These are phyloP conservation scores for Dionaea muscipula DNA, from an alignment of 179 eudicot genomes.

Conservation along the genomic window DNA sequence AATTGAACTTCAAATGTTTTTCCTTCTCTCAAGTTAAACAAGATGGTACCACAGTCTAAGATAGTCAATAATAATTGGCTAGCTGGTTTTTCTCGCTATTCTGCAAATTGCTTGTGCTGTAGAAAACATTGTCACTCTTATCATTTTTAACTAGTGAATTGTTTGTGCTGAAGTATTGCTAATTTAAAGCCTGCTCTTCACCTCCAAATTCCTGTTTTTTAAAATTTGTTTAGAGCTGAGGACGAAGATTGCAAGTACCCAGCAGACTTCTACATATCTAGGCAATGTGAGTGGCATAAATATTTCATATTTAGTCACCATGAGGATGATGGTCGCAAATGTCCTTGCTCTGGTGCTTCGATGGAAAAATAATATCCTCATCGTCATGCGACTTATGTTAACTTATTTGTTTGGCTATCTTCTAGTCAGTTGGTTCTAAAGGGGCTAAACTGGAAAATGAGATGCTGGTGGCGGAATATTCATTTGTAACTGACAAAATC, in stretches of 20 bases:
- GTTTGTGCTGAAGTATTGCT: too few relatives aligned
- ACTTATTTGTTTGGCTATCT: neutral
- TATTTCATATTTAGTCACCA: conserved; percentile 2
- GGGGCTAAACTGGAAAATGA: conserved; percentile 61
- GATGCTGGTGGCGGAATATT: conserved; percentile 64
- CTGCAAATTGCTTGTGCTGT: neutral
- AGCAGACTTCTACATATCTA: conserved; percentile 23
- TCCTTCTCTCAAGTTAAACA: too few relatives aligned
- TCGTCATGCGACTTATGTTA: neutral
- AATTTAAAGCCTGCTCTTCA: neutral
- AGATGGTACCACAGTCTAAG: too few relatives aligned
- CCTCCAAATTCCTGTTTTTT: neutral
- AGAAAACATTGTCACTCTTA: too few relatives aligned
- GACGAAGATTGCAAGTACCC: conserved; percentile 43
- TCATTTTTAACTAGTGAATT: too few relatives aligned
- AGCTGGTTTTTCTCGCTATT: neutral
- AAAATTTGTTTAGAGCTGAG: conserved; percentile 36
- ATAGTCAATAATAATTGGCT: neutral
- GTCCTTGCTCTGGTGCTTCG: neutral
- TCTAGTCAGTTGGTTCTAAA: conserved; percentile 43
- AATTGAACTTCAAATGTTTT: too few relatives aligned
- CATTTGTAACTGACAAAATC: conserved; percentile 57
- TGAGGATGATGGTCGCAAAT: conserved; percentile 1
- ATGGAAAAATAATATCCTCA: neutral
- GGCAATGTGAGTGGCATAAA: conserved; percentile 41